These are phyloP conservation scores for Penicillium coffeae DNA, from an alignment of 495 filamentous ascomycete species.

Conservation along the genomic window DNA sequence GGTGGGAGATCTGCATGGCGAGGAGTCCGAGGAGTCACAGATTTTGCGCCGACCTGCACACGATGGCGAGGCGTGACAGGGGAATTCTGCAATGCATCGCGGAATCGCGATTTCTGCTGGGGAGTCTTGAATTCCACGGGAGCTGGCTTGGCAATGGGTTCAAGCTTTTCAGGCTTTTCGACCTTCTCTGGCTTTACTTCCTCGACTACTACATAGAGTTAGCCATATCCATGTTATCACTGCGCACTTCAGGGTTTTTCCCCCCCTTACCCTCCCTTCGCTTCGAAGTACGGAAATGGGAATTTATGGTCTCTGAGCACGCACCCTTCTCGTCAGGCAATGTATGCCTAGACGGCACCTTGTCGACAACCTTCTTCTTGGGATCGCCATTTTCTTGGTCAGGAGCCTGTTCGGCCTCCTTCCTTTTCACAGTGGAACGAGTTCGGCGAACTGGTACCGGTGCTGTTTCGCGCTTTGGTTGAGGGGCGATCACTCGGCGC, in stretches of 20 bases:
- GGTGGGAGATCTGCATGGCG: conserved; percentile 48
- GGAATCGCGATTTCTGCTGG: conserved; percentile 64
- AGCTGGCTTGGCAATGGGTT: conserved; percentile 9
- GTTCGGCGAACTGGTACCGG: conserved; percentile 28
- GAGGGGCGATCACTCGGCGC: conserved; percentile 51
- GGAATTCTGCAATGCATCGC: conserved; percentile 59
- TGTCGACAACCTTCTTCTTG: conserved; percentile 18
- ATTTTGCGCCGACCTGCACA: conserved; percentile 56
- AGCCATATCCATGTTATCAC: neutral
- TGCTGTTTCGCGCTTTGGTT: conserved; percentile 25
- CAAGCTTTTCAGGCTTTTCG: neutral
- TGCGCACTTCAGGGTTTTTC: neutral
- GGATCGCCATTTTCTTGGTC: conserved; percentile 30
- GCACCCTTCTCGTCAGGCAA: conserved; percentile 24
- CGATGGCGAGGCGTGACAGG: conserved; percentile 69
- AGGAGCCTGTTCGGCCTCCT: conserved; percentile 17
- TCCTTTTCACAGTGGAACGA: conserved; percentile 28
- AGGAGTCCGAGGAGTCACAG: conserved; percentile 60
- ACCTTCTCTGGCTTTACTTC: neutral
- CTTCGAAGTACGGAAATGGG: conserved; percentile 29
- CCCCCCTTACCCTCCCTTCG: conserved; percentile 29
- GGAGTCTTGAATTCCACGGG: conserved; percentile 44
- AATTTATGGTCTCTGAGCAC: conserved; percentile 31
- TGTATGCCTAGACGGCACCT: conserved; percentile 26
- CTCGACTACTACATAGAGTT: neutral